Percentiles rank a stretch among this genome's conserved stretches.
These are phyloP conservation scores for Drechmeria coniospora DNA, from an alignment of 2,329 filamentous ascomycete genomes.

Conservation along the genomic window DNA sequence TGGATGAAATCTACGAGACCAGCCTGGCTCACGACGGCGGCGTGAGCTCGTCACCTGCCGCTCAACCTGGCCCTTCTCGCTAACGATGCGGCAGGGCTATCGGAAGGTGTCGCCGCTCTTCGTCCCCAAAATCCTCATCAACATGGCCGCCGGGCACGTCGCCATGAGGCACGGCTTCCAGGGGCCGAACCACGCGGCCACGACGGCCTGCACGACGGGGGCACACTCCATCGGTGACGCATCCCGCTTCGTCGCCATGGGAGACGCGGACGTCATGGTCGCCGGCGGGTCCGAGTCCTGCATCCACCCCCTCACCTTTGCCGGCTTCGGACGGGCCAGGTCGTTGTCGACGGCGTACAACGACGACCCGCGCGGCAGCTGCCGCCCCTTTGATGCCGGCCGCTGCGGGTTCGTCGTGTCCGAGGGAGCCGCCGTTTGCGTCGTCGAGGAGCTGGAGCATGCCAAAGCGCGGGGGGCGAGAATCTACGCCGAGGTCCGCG, in stretches of 20 bases:
- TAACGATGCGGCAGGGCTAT: constrained; percentile 48
- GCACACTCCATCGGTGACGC: constrained; percentile 92
- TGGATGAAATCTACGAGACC: constrained; percentile 80
- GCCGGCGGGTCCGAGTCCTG: constrained; percentile 93
- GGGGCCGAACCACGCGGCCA: constrained; percentile 83
- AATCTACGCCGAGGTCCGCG: constrained; percentile 79
- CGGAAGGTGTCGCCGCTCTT: constrained; percentile 87
- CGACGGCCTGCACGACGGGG: constrained; percentile 91
- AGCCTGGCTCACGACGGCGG: constrained; percentile 59
- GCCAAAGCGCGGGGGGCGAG: constrained; percentile 61
- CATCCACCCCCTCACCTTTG: constrained; percentile 84
- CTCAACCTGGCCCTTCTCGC: no score
- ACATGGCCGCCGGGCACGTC: constrained; percentile 85
- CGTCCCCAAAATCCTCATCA: constrained; percentile 84
- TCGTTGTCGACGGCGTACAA: constrained; percentile 78
- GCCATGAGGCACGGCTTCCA: constrained; percentile 83
- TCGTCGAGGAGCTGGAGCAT: constrained; percentile 84
- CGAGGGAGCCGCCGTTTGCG: constrained; percentile 75
- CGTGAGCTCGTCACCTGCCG: constrained; percentile 29
- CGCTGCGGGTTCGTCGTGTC: constrained; percentile 82
- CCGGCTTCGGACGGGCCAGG: constrained; percentile 76
- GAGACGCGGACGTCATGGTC: constrained; percentile 88
- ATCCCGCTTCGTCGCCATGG: constrained; percentile 77
- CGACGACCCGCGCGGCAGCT: constrained; percentile 51
- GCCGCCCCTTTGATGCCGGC: constrained; percentile 70